These are phyloP conservation scores for Westerdykella aurantiaca DNA, from an alignment of 2,329 filamentous ascomycete species.

Conservation along the genomic window DNA sequence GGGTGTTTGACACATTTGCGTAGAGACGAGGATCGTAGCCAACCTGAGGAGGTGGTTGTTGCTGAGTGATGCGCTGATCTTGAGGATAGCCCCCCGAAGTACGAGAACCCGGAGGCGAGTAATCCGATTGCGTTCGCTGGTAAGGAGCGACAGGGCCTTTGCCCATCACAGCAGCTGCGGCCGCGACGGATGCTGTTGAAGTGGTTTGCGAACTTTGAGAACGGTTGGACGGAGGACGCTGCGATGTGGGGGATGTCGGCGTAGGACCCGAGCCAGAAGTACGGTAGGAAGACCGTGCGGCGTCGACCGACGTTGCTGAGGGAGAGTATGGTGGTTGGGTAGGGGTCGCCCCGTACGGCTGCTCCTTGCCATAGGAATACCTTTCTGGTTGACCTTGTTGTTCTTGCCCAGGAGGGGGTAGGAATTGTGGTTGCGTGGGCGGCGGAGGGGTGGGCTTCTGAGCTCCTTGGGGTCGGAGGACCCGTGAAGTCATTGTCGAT, in stretches of 20 bases:
- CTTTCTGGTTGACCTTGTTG: conserved; percentile 36
- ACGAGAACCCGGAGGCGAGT: conserved; percentile 27
- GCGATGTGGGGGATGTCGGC: conserved; percentile 45
- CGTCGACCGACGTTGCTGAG: conserved; percentile 40
- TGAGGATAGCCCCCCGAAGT: conserved; percentile 34
- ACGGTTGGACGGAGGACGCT: conserved; percentile 43
- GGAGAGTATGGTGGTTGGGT: conserved; percentile 39
- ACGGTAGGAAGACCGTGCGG: conserved; percentile 44
- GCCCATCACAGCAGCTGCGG: conserved; percentile 44
- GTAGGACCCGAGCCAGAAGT: conserved; percentile 31
- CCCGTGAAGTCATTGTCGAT: conserved; percentile 43
- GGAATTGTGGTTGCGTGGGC: conserved; percentile 26
- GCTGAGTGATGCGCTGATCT: conserved; percentile 37
- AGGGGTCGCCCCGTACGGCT: conserved; percentile 29
- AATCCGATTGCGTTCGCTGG: conserved; percentile 42
- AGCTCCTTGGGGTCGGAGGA: conserved; percentile 26
- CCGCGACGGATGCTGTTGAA: conserved; percentile 29
- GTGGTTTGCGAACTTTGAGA: conserved; percentile 44
- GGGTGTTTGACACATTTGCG: conserved; percentile 44
- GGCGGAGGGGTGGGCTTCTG: conserved; percentile 43
- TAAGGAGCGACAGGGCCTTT: conserved; percentile 42
- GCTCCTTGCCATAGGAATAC: conserved; percentile 47
- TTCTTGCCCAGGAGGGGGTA: conserved; percentile 36
- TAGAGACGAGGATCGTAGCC: conserved; percentile 77
- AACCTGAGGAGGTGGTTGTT: conserved; percentile 46